Percentiles rank a stretch among this genome's conserved stretches.
These are phyloP conservation scores for Lentinula novae-zelandiae DNA, from an alignment of 1,284 basidiomycete species.

Conservation along the genomic window DNA sequence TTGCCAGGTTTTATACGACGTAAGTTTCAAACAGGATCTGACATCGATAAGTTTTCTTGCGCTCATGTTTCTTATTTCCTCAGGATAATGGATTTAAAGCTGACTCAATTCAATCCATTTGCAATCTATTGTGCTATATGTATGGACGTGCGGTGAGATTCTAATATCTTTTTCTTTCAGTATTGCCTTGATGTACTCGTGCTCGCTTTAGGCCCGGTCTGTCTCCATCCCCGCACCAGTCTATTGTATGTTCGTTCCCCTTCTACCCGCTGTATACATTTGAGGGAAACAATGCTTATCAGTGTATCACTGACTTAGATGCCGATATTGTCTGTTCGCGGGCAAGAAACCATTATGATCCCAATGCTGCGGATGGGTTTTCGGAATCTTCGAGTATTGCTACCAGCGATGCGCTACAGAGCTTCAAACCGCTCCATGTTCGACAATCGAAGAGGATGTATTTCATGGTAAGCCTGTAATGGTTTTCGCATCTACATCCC, in stretches of 20 bases:
- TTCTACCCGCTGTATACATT: too few species aligned
- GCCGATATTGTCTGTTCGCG: conserved; percentile 40
- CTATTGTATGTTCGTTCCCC: conserved; percentile 38
- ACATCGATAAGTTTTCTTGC: conserved; percentile 15
- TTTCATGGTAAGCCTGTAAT: conserved; percentile 3
- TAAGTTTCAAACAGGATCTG: too few species aligned
- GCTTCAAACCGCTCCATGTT: not conserved
- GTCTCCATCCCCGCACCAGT: conserved; percentile 55
- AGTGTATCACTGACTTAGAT: conserved; percentile 19
- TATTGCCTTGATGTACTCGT: too few species aligned
- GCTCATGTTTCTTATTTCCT: conserved; percentile 13
- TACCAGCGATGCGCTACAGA: not conserved
- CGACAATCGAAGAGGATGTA: not conserved
- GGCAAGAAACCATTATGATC: conserved; percentile 38
- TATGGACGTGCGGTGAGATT: conserved; percentile 39
- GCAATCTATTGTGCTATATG: conserved; percentile 50
- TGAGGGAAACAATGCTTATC: not conserved
- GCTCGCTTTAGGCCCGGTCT: conserved; percentile 34
- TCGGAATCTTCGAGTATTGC: conserved; percentile 1
- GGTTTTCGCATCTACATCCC: too few species aligned
- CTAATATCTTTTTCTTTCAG: not conserved
- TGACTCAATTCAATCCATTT: conserved; percentile 41
- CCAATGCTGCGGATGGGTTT: conserved; percentile 12
- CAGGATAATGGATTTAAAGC: conserved; percentile 46
- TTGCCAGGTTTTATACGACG: conserved; percentile 33